Evolutionary conservation across 2,329 filamentous ascomycete species (phyloP).

Genomic region (Fusarium albidum): DNA sequence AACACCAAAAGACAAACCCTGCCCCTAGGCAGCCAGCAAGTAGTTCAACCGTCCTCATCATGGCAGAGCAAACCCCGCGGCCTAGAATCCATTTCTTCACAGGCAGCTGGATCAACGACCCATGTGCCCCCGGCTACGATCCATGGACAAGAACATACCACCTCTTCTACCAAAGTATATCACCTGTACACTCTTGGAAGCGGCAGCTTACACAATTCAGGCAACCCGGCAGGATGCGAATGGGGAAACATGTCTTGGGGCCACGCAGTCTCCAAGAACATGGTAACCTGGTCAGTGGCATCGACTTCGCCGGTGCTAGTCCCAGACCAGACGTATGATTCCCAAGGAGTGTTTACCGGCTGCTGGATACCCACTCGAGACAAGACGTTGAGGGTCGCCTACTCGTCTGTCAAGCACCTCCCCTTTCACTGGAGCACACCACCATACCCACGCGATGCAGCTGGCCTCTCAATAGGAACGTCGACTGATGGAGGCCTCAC

Average conservation of each 20-base stretch:
- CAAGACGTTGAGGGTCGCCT: slow-evolving; percentile 39
- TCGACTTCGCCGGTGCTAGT: slow-evolving; percentile 42
- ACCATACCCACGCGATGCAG: slow-evolving; percentile 48
- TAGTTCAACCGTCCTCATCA: too few species aligned
- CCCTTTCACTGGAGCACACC: slow-evolving; percentile 45
- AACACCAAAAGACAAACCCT: too few species aligned
- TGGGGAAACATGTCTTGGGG: slow-evolving; percentile 56
- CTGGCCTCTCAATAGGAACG: slow-evolving; percentile 48
- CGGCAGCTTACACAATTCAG: slow-evolving; percentile 8
- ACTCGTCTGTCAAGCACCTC: slow-evolving; percentile 43
- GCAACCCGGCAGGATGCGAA: slow-evolving; percentile 44
- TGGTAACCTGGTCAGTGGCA: slow-evolving; percentile 52
- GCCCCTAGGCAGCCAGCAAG: too few species aligned
- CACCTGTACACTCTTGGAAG: neutral
- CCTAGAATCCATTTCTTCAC: slow-evolving; percentile 2
- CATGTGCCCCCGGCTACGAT: slow-evolving; percentile 23
- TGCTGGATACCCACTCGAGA: slow-evolving; percentile 51
- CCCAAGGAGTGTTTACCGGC: slow-evolving; percentile 60
- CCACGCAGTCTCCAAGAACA: slow-evolving; percentile 52
- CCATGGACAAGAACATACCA: slow-evolving; percentile 17
- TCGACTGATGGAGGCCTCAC: slow-evolving; percentile 45
- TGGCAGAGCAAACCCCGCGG: neutral
- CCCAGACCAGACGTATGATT: slow-evolving; percentile 53
- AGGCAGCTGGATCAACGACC: slow-evolving; percentile 21
- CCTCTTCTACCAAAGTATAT: slow-evolving; percentile 24